Evolutionary conservation across 208 protist species (phyloP).

Genomic region (Trypanosoma avium): DNA sequence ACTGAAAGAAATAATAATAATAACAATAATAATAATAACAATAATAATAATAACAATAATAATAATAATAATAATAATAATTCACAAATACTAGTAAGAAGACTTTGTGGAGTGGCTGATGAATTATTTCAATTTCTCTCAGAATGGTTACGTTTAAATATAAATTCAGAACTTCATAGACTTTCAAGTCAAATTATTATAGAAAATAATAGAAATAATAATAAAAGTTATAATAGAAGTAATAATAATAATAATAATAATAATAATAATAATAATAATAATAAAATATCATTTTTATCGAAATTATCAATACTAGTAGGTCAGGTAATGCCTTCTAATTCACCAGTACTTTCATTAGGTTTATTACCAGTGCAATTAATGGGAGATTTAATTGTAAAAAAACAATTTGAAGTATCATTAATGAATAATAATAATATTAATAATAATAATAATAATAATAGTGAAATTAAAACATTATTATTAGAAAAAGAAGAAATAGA

Average conservation of each 20-base stretch:
- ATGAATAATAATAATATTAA: neutral
- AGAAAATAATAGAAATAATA: neutral
- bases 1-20: neutral
- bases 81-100: neutral
- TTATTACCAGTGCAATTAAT: neutral
- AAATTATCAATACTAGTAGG: neutral
- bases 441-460: no score
- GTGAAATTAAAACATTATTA: no score
- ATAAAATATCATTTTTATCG: neutral
- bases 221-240: neutral
- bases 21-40: neutral
- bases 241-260: neutral
- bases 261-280: neutral
- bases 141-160: constrained; percentile 7
- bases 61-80: neutral
- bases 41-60: neutral
- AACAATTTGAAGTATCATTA: neutral
- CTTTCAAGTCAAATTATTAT: neutral
- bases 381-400: neutral
- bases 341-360: neutral
- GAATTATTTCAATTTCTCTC: constrained; percentile 19
- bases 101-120: constrained; percentile 10
- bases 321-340: neutral
- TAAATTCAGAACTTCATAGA: neutral
- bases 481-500: no score